These are phyloP conservation scores for Serendipita sp. DNA, from an alignment of 768 basidiomycete genomes.

Conservation along the genomic window DNA sequence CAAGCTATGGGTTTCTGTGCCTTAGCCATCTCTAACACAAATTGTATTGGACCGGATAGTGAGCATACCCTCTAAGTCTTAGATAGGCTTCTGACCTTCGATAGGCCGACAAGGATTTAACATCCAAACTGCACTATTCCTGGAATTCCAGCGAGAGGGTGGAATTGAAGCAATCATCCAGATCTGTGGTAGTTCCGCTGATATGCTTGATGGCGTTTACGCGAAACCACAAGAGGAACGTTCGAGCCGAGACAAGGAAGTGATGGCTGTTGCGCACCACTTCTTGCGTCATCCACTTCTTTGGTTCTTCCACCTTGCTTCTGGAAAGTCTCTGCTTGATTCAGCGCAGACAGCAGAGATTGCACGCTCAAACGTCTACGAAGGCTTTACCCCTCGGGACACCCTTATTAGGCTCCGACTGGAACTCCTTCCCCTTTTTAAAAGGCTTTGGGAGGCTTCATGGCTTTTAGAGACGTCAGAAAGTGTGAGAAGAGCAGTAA, in stretches of 20 bases:
- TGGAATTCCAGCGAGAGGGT: slow-evolving; percentile 51
- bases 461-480: slow-evolving; percentile 72
- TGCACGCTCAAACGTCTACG: slow-evolving; percentile 64
- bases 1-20: not conserved
- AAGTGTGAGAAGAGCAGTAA: slow-evolving; percentile 55
- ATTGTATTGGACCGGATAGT: slow-evolving; percentile 5
- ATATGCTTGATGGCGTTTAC: slow-evolving; percentile 39
- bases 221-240: slow-evolving; percentile 39
- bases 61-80: not conserved
- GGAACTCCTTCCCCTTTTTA: slow-evolving; percentile 48
- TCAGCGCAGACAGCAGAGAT: slow-evolving; percentile 67
- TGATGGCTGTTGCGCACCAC: slow-evolving; percentile 59
- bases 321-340: slow-evolving; percentile 68
- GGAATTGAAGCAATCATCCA: slow-evolving; percentile 55
- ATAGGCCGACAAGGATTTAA: slow-evolving; percentile 18
- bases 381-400: slow-evolving; percentile 73
- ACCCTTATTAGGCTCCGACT: slow-evolving; percentile 72
- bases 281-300: slow-evolving; percentile 70
- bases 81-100: not conserved
- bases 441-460: slow-evolving; percentile 59
- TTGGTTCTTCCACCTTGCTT: slow-evolving; percentile 58
- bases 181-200: slow-evolving; percentile 38
- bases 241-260: slow-evolving; percentile 38
- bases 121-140: slow-evolving; percentile 72
- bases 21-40: not conserved